phyloP scores from a whole-genome alignment of 208 protist species.

The Acanthamoeba culbertsoni region DNA sequence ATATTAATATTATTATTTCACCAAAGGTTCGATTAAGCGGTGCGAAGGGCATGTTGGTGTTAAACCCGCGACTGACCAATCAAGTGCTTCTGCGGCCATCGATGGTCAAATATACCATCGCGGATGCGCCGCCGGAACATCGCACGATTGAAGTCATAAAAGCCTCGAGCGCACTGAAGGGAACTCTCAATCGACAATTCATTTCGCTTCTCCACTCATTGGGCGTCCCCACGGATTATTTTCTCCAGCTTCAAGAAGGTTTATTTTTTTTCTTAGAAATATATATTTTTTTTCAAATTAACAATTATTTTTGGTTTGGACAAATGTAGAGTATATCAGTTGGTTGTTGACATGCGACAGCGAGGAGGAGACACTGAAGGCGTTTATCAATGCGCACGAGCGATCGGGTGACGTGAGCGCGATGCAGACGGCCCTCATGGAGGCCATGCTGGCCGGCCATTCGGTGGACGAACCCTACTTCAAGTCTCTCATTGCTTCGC shows the following conservation, averaged over 20 bases:
- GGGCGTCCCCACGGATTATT: neutral
- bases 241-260: slow-evolving; percentile 12
- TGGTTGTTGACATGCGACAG: neutral
- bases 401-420: neutral
- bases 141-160: neutral
- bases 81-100: neutral
- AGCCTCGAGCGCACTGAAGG: neutral
- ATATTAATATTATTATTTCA: neutral
- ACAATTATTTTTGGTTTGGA: too few relatives aligned
- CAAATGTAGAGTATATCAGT: neutral
- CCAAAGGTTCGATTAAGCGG: neutral
- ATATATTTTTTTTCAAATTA: neutral
- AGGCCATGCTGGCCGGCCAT: neutral
- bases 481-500: neutral
- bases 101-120: slow-evolving; percentile 24
- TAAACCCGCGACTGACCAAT: neutral
- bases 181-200: slow-evolving; percentile 18
- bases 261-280: neutral
- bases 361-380: neutral
- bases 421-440: neutral
- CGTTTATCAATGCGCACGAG: neutral
- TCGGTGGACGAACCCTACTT: neutral
- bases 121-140: neutral
- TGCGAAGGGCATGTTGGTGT: slow-evolving; percentile 15
- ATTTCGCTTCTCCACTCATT: slow-evolving; percentile 2